These are phyloP conservation scores for Beauveria varroae DNA, from an alignment of 2,329 filamentous ascomycete genomes.

Conservation along the genomic window DNA sequence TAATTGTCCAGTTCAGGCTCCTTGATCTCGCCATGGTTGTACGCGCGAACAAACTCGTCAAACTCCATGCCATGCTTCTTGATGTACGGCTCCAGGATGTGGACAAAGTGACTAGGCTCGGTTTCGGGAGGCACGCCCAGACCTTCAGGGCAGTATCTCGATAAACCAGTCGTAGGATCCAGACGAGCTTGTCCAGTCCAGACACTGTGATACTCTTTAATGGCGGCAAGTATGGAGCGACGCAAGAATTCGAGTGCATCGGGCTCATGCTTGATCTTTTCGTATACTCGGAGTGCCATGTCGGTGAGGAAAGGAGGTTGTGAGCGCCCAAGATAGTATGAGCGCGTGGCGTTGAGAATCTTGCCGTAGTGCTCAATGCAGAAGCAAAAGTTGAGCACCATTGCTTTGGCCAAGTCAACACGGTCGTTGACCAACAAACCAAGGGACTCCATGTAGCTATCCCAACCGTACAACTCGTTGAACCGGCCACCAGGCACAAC, in stretches of 20 bases:
- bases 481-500: constrained; percentile 97
- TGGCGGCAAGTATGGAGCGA: constrained; percentile 75
- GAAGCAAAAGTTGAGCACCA: constrained; percentile 96
- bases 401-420: constrained; percentile 80
- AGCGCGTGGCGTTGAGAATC: constrained; percentile 92
- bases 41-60: constrained; percentile 76
- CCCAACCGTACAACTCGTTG: constrained; percentile 98
- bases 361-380: constrained; percentile 98
- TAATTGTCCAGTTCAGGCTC: constrained; percentile 93
- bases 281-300: constrained; percentile 90
- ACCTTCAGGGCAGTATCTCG: constrained; percentile 77
- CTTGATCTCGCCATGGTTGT: constrained; percentile 67
- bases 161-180: constrained; percentile 71
- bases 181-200: constrained; percentile 76
- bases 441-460: constrained; percentile 96
- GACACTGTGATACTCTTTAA: constrained; percentile 91
- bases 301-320: constrained; percentile 97
- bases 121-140: constrained; percentile 86
- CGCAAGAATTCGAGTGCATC: constrained; percentile 75
- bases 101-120: constrained; percentile 77
- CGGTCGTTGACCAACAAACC: constrained; percentile 81
- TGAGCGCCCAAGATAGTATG: constrained; percentile 89
- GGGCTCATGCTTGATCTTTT: constrained; percentile 82
- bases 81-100: constrained; percentile 73
- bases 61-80: constrained; percentile 79